Conservation (phyloP, 2,329 filamentous ascomycete species). For the Zasmidium angulare region DNA sequence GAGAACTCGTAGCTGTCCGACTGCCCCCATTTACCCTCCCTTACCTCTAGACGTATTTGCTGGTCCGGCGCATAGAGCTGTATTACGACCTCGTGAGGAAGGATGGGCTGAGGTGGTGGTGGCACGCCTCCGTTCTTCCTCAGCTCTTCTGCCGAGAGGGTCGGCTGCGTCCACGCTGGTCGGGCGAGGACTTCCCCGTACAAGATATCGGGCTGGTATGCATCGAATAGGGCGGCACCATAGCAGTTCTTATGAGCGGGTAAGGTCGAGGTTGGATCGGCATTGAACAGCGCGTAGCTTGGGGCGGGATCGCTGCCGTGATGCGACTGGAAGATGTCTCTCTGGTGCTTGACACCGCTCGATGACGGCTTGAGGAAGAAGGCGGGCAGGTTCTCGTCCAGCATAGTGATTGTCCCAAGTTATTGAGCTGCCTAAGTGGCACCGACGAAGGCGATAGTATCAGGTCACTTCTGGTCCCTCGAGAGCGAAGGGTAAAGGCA, state of each 20-base stretch:
- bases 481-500: neutral
- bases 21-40: slow-evolving; percentile 75
- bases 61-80: slow-evolving; percentile 95
- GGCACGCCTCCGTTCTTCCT: slow-evolving; percentile 65
- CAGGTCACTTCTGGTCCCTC: slow-evolving; percentile 2
- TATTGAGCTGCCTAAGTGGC: neutral
- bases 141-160: slow-evolving; percentile 76
- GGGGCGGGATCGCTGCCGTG: slow-evolving; percentile 78
- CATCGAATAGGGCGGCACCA: slow-evolving; percentile 80
- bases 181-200: slow-evolving; percentile 83
- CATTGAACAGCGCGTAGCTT: slow-evolving; percentile 76
- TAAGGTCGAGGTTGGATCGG: slow-evolving; percentile 62
- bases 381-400: slow-evolving; percentile 67
- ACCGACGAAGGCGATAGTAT: neutral
- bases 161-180: slow-evolving; percentile 83
- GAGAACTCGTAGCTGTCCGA: slow-evolving; percentile 87
- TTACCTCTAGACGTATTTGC: slow-evolving; percentile 67
- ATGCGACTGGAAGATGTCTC: slow-evolving; percentile 59
- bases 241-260: slow-evolving; percentile 77
- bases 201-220: slow-evolving; percentile 74
- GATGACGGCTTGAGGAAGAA: slow-evolving; percentile 60
- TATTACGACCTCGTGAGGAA: slow-evolving; percentile 77
- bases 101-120: slow-evolving; percentile 67
- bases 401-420: slow-evolving; percentile 11
- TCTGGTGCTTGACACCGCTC: slow-evolving; percentile 52